phyloP scores from a whole-genome alignment of 2,329 filamentous ascomycete genomes.

The Juglanconis juglandina region DNA sequence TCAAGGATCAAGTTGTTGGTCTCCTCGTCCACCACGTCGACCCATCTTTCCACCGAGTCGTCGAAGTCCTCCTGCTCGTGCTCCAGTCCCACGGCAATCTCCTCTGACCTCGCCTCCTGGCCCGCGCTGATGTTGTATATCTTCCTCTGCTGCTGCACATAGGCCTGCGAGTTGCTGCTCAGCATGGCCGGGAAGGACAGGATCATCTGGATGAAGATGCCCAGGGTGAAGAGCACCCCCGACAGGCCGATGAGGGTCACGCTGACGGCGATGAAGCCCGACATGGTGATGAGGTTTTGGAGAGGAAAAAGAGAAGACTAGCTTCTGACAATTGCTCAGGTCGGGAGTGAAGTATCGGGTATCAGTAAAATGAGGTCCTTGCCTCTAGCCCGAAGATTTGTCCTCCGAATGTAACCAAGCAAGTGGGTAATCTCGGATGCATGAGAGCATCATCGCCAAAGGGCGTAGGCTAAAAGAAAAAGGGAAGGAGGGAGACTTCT shows the following conservation, averaged over 20 bases:
- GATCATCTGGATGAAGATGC: conserved; percentile 16
- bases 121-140: conserved; percentile 7
- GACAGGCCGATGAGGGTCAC: conserved; percentile 16
- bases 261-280: conserved; percentile 17
- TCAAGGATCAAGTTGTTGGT: background rate
- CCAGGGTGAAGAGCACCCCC: conserved; percentile 11
- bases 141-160: conserved; percentile 17
- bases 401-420: background rate
- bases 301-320: background rate
- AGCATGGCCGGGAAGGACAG: conserved; percentile 18
- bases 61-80: conserved; percentile 8
- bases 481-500: background rate
- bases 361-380: background rate
- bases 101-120: background rate
- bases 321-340: background rate
- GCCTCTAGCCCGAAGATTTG: background rate
- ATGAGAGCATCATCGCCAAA: background rate
- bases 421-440: background rate
- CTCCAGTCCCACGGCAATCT: background rate
- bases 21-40: conserved; percentile 12
- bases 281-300: conserved; percentile 2
- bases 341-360: background rate
- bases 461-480: background rate
- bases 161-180: conserved; percentile 18
- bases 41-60: conserved; percentile 6